A percentile compares a stretch with the other conserved stretches of the same genome.
Evolutionary conservation across 768 basidiomycete species (phyloP).

Genomic region (Tremella fuciformis): DNA sequence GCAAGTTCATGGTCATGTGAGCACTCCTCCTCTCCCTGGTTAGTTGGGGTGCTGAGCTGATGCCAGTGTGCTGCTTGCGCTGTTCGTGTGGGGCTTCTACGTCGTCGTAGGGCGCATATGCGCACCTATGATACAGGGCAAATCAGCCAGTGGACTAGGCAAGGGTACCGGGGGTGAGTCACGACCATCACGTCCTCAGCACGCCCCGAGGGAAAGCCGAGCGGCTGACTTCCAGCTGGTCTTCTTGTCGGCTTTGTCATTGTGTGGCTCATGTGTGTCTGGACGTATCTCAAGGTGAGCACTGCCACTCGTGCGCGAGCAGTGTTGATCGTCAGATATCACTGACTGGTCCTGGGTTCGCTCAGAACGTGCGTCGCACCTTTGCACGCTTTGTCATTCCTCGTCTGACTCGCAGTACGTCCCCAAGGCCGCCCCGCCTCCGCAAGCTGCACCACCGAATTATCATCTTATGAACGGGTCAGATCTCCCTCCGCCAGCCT

Average conservation of each 20-base stretch:
- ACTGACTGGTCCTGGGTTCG: conserved; percentile 34
- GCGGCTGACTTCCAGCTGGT: conserved; percentile 57
- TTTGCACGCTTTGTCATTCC: neutral
- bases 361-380: conserved; percentile 24
- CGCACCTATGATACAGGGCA: conserved; percentile 64
- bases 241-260: conserved; percentile 65
- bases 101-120: conserved; percentile 74
- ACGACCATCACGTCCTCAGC: neutral
- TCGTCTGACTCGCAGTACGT: conserved; percentile 5
- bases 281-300: conserved; percentile 73
- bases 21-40: conserved; percentile 4
- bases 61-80: conserved; percentile 57
- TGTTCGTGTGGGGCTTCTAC: conserved; percentile 68
- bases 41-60: conserved; percentile 4
- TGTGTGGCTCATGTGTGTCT: conserved; percentile 67
- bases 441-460: neutral
- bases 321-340: neutral
- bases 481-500: neutral
- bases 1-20: conserved; percentile 32
- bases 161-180: conserved; percentile 67
- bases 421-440: neutral
- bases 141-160: conserved; percentile 56
- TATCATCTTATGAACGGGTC: neutral
- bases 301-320: neutral
- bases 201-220: neutral